Evolutionary conservation across 2,329 filamentous ascomycete genomes (phyloP).

Genomic region (Neofusicoccum sp.): DNA sequence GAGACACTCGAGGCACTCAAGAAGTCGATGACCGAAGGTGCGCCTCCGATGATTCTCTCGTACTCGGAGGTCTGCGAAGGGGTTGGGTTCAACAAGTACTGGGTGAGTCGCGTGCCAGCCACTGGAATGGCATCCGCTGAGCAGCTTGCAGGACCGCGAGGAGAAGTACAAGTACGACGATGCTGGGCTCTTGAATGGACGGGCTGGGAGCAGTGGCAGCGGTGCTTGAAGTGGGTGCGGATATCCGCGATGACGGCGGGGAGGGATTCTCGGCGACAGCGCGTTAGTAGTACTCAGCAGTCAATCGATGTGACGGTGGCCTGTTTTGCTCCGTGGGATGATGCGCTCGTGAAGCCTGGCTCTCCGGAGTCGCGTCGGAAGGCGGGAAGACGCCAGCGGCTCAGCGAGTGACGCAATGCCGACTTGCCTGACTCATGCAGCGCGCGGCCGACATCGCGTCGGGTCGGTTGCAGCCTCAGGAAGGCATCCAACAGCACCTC

Average conservation of each 20-base stretch:
- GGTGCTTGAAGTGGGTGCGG: too few species aligned
- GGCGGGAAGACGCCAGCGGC: neutral
- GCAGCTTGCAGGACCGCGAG: conserved; percentile 34
- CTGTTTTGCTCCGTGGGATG: too few species aligned
- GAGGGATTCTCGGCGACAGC: too few species aligned
- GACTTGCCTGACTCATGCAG: neutral
- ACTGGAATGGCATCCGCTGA: neutral
- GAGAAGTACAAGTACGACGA: conserved; percentile 25
- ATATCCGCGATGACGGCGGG: too few species aligned
- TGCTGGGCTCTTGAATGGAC: conserved; percentile 11
- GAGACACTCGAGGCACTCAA: conserved; percentile 43
- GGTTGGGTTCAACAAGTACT: conserved; percentile 44
- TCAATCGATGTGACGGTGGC: neutral
- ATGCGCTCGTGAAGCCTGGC: too few species aligned
- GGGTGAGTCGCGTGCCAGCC: neutral
- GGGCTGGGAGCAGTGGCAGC: neutral
- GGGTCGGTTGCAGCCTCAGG: neutral
- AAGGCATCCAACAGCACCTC: neutral
- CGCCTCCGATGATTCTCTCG: conserved; percentile 44
- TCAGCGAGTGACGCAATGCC: neutral
- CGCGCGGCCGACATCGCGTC: neutral
- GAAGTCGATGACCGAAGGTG: conserved; percentile 41
- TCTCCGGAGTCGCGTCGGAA: too few species aligned
- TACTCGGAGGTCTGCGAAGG: conserved; percentile 43
- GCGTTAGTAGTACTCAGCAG: neutral